Percentiles rank a stretch among this genome's conserved stretches.
Conservation (phyloP, 2,329 filamentous ascomycete species). For the Xylaria sp. region DNA sequence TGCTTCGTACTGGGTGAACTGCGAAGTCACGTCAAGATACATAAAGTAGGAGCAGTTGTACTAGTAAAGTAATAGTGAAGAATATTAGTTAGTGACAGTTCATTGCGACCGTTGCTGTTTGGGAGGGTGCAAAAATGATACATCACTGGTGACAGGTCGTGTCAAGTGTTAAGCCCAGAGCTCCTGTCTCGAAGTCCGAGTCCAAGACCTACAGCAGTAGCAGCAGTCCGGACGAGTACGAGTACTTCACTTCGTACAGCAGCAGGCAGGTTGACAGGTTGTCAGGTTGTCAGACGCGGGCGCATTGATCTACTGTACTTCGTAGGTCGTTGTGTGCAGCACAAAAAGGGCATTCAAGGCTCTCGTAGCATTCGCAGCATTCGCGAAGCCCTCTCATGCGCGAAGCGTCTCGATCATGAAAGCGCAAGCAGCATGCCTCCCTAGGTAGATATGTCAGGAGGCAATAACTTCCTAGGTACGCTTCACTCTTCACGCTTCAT, state of each 20-base stretch:
- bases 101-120: conserved; percentile 3
- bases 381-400: too few relatives aligned
- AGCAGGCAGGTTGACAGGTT: not conserved
- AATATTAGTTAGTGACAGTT: conserved; percentile 1
- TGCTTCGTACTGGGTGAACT: not conserved
- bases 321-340: not conserved
- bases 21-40: not conserved
- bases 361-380: too few relatives aligned
- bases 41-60: too few relatives aligned
- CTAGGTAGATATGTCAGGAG: too few relatives aligned
- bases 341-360: not conserved
- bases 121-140: conserved; percentile 5
- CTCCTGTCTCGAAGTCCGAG: not conserved
- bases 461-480: not conserved
- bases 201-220: not conserved
- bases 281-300: not conserved
- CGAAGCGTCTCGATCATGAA: not conserved
- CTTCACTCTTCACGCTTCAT: not conserved
- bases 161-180: not conserved
- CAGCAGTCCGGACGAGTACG: too few relatives aligned
- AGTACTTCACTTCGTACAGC: too few relatives aligned
- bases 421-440: not conserved
- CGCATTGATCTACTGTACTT: not conserved
- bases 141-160: conserved; percentile 12
- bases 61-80: not conserved